Conservation (phyloP, 192 early-diverging fungal genomes). For the Entomortierella parvispora region DNA sequence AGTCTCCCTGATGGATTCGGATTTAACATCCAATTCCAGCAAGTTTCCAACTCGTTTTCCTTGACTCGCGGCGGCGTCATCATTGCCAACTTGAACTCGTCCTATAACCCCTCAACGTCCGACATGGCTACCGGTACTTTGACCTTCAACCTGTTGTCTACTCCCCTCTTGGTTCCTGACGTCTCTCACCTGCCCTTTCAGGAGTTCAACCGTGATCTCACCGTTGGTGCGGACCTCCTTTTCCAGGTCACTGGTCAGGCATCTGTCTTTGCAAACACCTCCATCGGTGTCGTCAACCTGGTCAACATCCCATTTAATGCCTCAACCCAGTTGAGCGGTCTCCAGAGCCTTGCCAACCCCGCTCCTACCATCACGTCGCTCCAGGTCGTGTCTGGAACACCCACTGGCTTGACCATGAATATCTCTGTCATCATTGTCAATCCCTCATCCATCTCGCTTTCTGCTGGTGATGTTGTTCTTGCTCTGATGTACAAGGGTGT, state of each 20-base stretch:
- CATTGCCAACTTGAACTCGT: conserved; percentile 43
- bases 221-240: conserved; percentile 27
- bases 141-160: conserved; percentile 38
- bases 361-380: conserved; percentile 54
- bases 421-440: conserved; percentile 56
- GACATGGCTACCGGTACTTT: conserved; percentile 46
- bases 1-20: conserved; percentile 60
- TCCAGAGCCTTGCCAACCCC: conserved; percentile 52
- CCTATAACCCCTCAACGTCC: conserved; percentile 33
- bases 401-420: conserved; percentile 44
- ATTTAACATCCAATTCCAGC: conserved; percentile 43
- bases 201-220: conserved; percentile 55
- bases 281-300: conserved; percentile 54
- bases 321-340: conserved; percentile 53
- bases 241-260: conserved; percentile 54
- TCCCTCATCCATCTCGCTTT: conserved; percentile 56
- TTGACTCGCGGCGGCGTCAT: conserved; percentile 20
- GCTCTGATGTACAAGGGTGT: conserved; percentile 46
- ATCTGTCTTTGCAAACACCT: conserved; percentile 51
- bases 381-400: conserved; percentile 56
- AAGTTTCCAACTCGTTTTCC: conserved; percentile 32
- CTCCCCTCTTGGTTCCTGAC: conserved; percentile 42
- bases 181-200: conserved; percentile 45
- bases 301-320: conserved; percentile 55
- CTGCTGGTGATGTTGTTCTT: conserved; percentile 56